Evolutionary conservation across 1,139 yeast genomes (phyloP), one percentile per base, ranked within the genome.

Genomic region (Yamadazyma kanchanaburiensis): DNA sequence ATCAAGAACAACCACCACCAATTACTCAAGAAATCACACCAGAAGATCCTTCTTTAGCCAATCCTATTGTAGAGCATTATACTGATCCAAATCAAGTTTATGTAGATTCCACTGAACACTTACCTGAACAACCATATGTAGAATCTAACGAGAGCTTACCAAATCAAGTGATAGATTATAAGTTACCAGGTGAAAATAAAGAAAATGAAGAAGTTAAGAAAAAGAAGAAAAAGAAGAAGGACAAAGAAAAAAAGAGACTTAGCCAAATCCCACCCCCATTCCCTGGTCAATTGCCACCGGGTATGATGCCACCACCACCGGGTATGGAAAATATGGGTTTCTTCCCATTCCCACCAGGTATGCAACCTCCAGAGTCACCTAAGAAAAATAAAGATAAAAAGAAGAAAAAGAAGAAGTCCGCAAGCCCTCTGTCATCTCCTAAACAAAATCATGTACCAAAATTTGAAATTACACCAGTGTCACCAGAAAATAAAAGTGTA

Each of bases 281-380:
- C 27, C 48, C 48, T 4, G 41, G 42, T 14, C 39, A 38, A 9
- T 11, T 38, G 12, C 48, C 49, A 3, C 43, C 47, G 15, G 45
- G 42, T 4, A 43, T 45, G 47, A 32, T 37, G 30, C 41, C 43
- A 4, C 46, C 45, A n/a, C 40, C 40, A 8, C 34, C 39, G n/a
- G 31, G 32, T 18, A 31, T 42, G 35, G 39, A 39, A 10, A 42
- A 42, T 7, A 35, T 42, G 43, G 45, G 44, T 15, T 45, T 44
- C 23, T 42, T 44, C 25, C 47, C 48, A 9, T 25, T 44, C 19
- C 49, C 49, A 1, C 45, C 46, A 4, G 48, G 43, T 2, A 36
- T 43, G 38, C 43, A 36, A 14, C 38, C 43, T 3, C 40, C 43
- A 14, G 13, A 22, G 2, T 24, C 24, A 8, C 15, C 17, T 8